A percentile compares a stretch with the other conserved stretches of the same genome.
Conservation (phyloP, 169 alveolate genomes). For the Cryptosporidium parvum region DNA sequence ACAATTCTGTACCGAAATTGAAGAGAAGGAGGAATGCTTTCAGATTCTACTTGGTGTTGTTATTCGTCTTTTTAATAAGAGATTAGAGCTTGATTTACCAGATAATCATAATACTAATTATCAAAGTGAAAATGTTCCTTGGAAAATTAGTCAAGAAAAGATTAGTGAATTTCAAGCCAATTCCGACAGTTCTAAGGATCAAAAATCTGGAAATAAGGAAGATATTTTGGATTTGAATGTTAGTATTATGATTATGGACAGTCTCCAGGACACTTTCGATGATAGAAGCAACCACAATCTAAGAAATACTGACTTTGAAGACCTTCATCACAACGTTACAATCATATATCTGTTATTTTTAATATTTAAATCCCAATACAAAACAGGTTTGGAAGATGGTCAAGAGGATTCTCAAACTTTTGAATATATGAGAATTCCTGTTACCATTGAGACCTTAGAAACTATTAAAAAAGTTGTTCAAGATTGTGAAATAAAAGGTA, state of each 20-base stretch:
- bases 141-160: not conserved
- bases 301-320: not conserved
- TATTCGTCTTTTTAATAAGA: slow-evolving; percentile 12
- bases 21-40: slow-evolving; percentile 49
- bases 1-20: slow-evolving; percentile 46
- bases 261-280: slow-evolving; percentile 22
- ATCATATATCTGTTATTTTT: slow-evolving; percentile 43
- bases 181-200: not conserved
- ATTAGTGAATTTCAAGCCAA: not conserved
- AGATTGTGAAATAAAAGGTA: slow-evolving; percentile 26
- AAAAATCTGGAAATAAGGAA: not conserved
- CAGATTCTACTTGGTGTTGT: slow-evolving; percentile 48
- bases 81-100: not conserved
- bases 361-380: slow-evolving; percentile 53
- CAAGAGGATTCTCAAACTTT: slow-evolving; percentile 14
- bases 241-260: slow-evolving; percentile 56
- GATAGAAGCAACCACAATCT: not conserved
- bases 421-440: slow-evolving; percentile 32
- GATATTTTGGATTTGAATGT: slow-evolving; percentile 28
- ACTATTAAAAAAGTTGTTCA: slow-evolving; percentile 15
- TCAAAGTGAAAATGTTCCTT: not conserved
- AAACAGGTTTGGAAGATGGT: slow-evolving; percentile 13
- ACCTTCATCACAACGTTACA: slow-evolving; percentile 51
- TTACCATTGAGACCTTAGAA: slow-evolving; percentile 32
- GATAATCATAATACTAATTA: not conserved